Evolutionary conservation across 352 stramenopile genomes (phyloP).

Genomic region (Phytophthora constricta): DNA sequence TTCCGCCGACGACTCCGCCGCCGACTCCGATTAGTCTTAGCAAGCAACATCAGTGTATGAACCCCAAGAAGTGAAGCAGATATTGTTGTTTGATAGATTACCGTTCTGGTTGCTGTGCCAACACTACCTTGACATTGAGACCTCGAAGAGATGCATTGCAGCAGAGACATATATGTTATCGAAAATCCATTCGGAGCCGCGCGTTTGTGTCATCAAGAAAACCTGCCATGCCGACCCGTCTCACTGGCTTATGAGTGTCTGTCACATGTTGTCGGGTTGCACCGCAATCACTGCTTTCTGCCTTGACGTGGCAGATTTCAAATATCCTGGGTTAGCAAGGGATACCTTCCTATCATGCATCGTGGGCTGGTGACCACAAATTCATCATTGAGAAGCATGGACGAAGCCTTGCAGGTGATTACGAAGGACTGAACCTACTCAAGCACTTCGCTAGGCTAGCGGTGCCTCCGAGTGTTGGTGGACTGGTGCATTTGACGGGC

Average conservation of each 20-base stretch:
- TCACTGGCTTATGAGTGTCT: too few relatives aligned
- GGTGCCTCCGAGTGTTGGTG: background rate
- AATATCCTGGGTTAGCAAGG: background rate
- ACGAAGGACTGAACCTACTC: background rate
- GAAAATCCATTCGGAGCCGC: background rate
- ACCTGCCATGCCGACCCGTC: background rate
- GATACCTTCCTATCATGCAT: background rate
- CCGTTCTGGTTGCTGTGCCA: too few relatives aligned
- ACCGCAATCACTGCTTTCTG: background rate
- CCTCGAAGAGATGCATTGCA: background rate
- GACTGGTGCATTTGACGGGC: background rate
- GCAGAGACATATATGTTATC: background rate
- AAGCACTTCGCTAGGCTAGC: background rate
- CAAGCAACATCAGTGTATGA: slow-evolving; percentile 20
- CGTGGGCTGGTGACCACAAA: background rate
- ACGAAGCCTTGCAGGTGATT: background rate
- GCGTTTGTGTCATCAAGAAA: background rate
- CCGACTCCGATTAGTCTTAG: slow-evolving; percentile 38
- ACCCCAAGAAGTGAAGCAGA: background rate
- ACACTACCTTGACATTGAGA: too few relatives aligned
- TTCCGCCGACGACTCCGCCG: slow-evolving; percentile 60
- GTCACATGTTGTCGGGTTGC: background rate
- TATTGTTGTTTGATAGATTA: background rate
- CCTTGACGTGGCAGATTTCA: background rate
- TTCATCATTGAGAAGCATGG: background rate